Percentiles rank a stretch among this genome's conserved stretches.
Conservation (phyloP, 2,329 filamentous ascomycete genomes). For the Fusarium sp. region DNA sequence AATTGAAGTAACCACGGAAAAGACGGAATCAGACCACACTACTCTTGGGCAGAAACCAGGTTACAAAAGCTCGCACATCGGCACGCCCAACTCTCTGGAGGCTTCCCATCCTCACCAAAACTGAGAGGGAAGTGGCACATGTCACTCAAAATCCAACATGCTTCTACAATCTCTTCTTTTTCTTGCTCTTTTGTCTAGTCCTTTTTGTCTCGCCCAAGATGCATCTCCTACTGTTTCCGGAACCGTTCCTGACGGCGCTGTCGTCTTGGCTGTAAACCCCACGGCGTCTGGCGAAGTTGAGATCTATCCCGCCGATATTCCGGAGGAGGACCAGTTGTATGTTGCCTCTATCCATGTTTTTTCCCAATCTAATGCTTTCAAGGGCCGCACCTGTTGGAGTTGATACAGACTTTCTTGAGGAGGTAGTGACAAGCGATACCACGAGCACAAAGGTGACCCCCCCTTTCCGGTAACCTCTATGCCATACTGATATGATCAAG, state of each 20-base stretch:
- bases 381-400: not conserved
- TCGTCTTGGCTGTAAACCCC: not conserved
- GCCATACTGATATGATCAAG: not conserved
- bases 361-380: not conserved
- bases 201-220: not conserved
- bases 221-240: not conserved
- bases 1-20: not conserved
- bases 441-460: not conserved
- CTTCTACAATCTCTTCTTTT: not conserved
- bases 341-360: not conserved
- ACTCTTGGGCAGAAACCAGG: not conserved
- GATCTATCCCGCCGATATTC: not conserved
- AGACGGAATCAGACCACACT: not conserved
- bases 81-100: not conserved
- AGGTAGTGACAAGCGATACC: not conserved
- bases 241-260: not conserved
- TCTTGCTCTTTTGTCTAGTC: not conserved
- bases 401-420: not conserved
- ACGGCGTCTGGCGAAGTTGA: not conserved
- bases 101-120: not conserved
- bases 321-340: not conserved
- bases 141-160: not conserved
- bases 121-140: not conserved
- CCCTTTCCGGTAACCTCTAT: not conserved
- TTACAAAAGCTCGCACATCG: not conserved